Percentiles rank a stretch among this genome's conserved stretches.
Evolutionary conservation across 495 filamentous ascomycete genomes (phyloP).

Genomic region (Aspergillus nidulans): DNA sequence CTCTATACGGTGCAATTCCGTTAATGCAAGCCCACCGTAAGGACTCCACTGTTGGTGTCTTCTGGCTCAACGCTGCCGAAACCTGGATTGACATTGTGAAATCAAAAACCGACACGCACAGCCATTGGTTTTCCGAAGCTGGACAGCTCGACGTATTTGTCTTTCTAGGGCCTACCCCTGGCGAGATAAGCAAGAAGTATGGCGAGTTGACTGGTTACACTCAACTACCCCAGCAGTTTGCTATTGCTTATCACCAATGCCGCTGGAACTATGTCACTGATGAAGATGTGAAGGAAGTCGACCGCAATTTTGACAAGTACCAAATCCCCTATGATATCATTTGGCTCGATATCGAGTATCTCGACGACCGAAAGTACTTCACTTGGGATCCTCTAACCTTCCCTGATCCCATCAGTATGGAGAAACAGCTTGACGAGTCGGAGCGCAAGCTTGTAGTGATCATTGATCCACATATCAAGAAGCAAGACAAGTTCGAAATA

Average conservation of each 20-base stretch:
- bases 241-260: constrained; percentile 93
- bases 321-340: constrained; percentile 97
- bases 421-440: constrained; percentile 73
- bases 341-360: constrained; percentile 97
- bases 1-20: constrained; percentile 92
- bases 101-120: constrained; percentile 71
- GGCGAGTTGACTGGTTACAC: constrained; percentile 92
- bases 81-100: constrained; percentile 97
- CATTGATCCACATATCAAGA: constrained; percentile 98
- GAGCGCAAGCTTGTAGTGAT: constrained; percentile 90
- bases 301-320: constrained; percentile 90
- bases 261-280: constrained; percentile 98
- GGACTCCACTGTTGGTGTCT: constrained; percentile 91
- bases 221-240: constrained; percentile 83
- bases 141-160: constrained; percentile 90
- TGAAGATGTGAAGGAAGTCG: constrained; percentile 93
- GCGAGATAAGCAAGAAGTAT: constrained; percentile 75
- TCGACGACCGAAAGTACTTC: constrained; percentile 94
- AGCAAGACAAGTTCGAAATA: constrained; percentile 69
- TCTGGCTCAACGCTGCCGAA: constrained; percentile 97
- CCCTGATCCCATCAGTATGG: constrained; percentile 79
- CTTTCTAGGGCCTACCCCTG: constrained; percentile 81
- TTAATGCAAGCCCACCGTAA: constrained; percentile 96
- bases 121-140: constrained; percentile 94
- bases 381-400: constrained; percentile 91